phyloP scores from a whole-genome alignment of 225 moss, liverwort and hornwort species.

The Asterella californica region DNA sequence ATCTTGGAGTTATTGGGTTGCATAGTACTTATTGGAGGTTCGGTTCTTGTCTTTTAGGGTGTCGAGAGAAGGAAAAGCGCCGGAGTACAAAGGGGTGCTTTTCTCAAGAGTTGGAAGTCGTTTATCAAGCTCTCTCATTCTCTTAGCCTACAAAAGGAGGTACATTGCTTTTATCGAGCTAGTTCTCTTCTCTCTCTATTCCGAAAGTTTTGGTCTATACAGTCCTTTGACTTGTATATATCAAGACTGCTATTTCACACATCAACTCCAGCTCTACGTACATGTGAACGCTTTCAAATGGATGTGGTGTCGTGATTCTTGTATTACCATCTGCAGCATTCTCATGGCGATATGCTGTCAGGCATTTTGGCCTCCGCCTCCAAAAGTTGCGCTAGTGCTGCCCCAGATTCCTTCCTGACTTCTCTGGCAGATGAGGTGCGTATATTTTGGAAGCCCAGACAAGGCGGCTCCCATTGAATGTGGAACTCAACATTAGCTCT shows the following conservation, averaged over 20 bases:
- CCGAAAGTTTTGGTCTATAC: no score
- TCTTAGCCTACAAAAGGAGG: slow-evolving; percentile 4
- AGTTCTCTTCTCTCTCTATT: background rate
- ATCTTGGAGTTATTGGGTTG: no score
- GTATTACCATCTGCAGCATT: slow-evolving; percentile 9
- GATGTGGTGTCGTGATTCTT: background rate
- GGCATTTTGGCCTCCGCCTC: slow-evolving; percentile 1
- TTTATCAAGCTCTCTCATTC: slow-evolving; percentile 6
- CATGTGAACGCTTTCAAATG: background rate
- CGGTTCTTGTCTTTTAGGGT: background rate
- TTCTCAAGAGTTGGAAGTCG: slow-evolving; percentile 13
- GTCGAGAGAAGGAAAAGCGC: background rate
- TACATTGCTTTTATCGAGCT: background rate
- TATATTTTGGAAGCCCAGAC: no score
- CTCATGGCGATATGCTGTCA: background rate
- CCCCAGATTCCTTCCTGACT: slow-evolving; percentile 22
- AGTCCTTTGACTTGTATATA: background rate
- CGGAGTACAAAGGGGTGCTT: slow-evolving; percentile 3
- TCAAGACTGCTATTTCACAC: background rate
- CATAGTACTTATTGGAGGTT: background rate
- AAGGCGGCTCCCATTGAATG: background rate
- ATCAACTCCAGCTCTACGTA: background rate
- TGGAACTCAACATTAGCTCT: background rate
- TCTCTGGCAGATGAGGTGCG: slow-evolving; percentile 23
- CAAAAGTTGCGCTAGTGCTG: slow-evolving; percentile 1